Evolutionary conservation across 1,284 basidiomycete species (phyloP), one percentile per base, ranked within the genome.

Genomic region (Ceratobasidium sp.): DNA sequence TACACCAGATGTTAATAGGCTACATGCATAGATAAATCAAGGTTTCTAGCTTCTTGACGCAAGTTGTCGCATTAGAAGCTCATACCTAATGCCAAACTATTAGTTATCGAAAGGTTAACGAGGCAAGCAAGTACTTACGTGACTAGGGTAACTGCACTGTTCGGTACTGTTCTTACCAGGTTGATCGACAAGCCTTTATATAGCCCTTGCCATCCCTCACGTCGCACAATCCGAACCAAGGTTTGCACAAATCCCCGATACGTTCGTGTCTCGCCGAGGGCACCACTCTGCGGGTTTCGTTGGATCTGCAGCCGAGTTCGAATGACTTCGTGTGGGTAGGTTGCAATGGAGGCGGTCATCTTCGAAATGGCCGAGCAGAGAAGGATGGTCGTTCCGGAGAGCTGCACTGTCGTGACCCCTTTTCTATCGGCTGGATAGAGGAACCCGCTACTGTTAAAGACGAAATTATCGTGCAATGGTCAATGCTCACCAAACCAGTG

Each of bases 251-350:
- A 86, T 23, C 94, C 93, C 77, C 88, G 86, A 78, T 88, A 87
- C 7, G 79, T 69, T 23, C 75, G 79, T 7, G 48, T 77, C 28
- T 64, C 54, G 13, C 59, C 57, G n/a, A 59, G 50, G 6, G 28
- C 56, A 75, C 88, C 88, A 77, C 89, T 87, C 56, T 87, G 86
- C 57, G 92, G 84, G 57, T 90, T 90, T 77, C 90, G 88, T 76
- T 91, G 90, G 81, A 96, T 96, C 85, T 98, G 96, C 50, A 98
- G 86, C 5, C 96, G 91, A 38, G 96, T 98, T 12, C 96, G 93
- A 23, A 98, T 89, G 57, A 98, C 97, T 85, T 98, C 96, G 84
- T 98, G 96, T 0, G 97, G 97, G 84, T 98, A 98, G 42, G 97
- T 98, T 33, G 93, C 93, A 33, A 98, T 87, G 13, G 96, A 96